These are phyloP conservation scores for Rhizopus microsporus DNA, from an alignment of 371 early-diverging fungal genomes.

Conservation along the genomic window DNA sequence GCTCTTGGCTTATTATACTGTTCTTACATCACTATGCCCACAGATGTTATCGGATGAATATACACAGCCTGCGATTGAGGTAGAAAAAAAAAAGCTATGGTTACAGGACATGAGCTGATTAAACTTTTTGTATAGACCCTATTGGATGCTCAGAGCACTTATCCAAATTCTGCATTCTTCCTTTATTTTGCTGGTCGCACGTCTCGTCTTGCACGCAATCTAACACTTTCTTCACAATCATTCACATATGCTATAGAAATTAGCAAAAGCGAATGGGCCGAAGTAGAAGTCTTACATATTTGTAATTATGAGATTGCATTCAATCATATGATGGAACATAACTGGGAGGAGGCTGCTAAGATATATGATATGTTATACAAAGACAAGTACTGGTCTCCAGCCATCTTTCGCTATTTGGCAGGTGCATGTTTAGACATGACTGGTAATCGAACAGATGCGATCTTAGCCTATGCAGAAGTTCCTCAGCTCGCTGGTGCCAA, in stretches of 20 bases:
- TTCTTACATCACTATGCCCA: conserved; percentile 46
- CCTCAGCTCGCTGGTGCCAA: conserved; percentile 40
- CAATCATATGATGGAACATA: conserved; percentile 58
- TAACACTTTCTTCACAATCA: conserved; percentile 49
- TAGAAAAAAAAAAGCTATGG: conserved; percentile 2
- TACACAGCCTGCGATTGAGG: conserved; percentile 60
- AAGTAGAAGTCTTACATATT: conserved; percentile 49
- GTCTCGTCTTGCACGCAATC: conserved; percentile 53
- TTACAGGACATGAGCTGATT: not conserved
- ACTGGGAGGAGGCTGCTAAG: conserved; percentile 57
- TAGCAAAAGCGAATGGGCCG: conserved; percentile 56
- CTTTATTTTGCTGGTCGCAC: conserved; percentile 65
- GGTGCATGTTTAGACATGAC: conserved; percentile 58
- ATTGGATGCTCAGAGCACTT: conserved; percentile 58
- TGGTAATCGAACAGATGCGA: conserved; percentile 52
- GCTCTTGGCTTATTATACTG: conserved; percentile 51
- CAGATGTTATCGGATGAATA: conserved; percentile 44
- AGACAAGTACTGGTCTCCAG: conserved; percentile 64
- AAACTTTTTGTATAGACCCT: conserved; percentile 36
- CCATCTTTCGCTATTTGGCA: conserved; percentile 59
- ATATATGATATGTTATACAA: conserved; percentile 56
- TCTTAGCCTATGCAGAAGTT: conserved; percentile 50
- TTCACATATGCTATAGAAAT: conserved; percentile 53
- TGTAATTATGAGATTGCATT: conserved; percentile 64
- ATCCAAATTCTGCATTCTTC: conserved; percentile 66